Percentiles rank a stretch among this genome's conserved stretches.
These are phyloP conservation scores for Stagonosporopsis vannaccii DNA, from an alignment of 2,329 filamentous ascomycete species.

Conservation along the genomic window DNA sequence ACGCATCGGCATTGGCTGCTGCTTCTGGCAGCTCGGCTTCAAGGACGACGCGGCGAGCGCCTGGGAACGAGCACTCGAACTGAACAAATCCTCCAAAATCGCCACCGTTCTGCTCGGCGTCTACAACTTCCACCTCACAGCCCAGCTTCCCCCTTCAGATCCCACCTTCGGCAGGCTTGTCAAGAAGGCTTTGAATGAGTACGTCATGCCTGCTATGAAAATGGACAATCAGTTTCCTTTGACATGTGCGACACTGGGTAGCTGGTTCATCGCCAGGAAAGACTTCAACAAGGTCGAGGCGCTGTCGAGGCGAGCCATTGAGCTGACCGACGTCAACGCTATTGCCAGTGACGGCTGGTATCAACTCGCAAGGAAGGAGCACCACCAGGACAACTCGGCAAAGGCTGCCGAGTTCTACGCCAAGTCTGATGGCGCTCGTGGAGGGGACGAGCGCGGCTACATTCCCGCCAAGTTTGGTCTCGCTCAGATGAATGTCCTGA, in stretches of 20 bases:
- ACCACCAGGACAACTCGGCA: slow-evolving; percentile 77
- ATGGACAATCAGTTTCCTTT: slow-evolving; percentile 89
- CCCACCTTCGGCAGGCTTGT: slow-evolving; percentile 85
- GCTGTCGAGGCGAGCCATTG: slow-evolving; percentile 90
- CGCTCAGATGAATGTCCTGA: slow-evolving; percentile 85
- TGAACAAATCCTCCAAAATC: slow-evolving; percentile 84
- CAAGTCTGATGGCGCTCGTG: slow-evolving; percentile 88
- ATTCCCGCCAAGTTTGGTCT: slow-evolving; percentile 94
- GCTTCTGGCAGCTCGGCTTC: slow-evolving; percentile 94
- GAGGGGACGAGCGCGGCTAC: slow-evolving; percentile 88
- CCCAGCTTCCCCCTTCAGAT: slow-evolving; percentile 81
- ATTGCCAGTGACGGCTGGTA: slow-evolving; percentile 99
- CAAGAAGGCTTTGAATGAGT: slow-evolving; percentile 92
- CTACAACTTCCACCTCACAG: slow-evolving; percentile 87
- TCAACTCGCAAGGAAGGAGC: slow-evolving; percentile 87
- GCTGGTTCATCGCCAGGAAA: slow-evolving; percentile 87
- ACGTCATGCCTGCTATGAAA: slow-evolving; percentile 93
- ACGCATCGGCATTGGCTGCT: slow-evolving; percentile 93
- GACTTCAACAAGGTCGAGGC: slow-evolving; percentile 82
- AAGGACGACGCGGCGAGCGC: slow-evolving; percentile 90
- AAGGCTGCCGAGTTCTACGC: slow-evolving; percentile 87
- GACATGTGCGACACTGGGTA: slow-evolving; percentile 87
- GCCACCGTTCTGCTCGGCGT: slow-evolving; percentile 89
- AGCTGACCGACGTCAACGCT: slow-evolving; percentile 93
- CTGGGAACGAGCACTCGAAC: slow-evolving; percentile 86